phyloP scores from a whole-genome alignment of 2,329 filamentous ascomycete species.

The Colletotrichum sp. region DNA sequence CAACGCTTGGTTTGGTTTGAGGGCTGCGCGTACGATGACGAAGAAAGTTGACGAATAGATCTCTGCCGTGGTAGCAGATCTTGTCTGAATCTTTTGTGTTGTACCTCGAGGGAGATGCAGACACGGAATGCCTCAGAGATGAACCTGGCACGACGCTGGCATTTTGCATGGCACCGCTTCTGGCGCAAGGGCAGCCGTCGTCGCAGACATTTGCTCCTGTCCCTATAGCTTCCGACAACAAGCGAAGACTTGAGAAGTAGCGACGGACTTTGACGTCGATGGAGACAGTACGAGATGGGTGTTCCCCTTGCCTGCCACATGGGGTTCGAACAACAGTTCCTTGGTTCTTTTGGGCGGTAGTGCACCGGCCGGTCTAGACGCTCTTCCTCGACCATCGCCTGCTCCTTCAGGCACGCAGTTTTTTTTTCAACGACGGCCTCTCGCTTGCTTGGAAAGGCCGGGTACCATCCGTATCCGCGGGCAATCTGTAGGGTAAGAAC shows the following conservation, averaged over 20 bases:
- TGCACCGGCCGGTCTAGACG: conserved; percentile 8
- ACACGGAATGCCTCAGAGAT: background rate
- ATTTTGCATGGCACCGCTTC: background rate
- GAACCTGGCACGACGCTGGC: background rate
- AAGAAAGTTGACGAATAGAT: background rate
- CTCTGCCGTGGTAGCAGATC: background rate
- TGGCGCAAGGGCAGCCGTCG: background rate
- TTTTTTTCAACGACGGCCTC: background rate
- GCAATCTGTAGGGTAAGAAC: background rate
- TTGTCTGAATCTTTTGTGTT: background rate
- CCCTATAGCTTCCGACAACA: background rate
- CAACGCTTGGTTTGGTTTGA: background rate
- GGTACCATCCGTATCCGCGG: background rate
- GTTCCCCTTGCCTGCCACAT: background rate
- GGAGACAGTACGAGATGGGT: background rate
- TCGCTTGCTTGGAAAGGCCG: background rate
- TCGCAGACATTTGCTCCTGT: background rate
- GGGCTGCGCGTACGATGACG: conserved; percentile 6
- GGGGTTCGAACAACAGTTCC: background rate
- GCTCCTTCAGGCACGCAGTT: background rate
- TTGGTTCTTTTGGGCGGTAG: background rate
- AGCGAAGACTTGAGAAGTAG: background rate
- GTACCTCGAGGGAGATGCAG: background rate
- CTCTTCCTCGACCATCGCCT: background rate
- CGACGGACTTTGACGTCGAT: background rate